These are phyloP conservation scores for Globisporangium nodosum DNA, from an alignment of 352 stramenopile species.

Conservation along the genomic window DNA sequence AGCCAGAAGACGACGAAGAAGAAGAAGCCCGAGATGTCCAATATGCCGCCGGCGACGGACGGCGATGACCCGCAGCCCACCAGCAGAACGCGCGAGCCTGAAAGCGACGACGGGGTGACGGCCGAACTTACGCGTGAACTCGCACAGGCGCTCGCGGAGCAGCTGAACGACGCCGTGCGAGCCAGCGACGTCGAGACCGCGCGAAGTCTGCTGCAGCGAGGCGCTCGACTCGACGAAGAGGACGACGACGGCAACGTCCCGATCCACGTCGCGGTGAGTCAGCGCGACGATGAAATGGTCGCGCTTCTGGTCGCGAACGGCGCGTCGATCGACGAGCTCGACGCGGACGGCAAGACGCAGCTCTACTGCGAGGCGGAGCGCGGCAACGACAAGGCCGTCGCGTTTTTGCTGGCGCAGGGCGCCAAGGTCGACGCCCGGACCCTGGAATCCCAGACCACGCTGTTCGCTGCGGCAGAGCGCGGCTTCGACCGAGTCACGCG, in stretches of 20 bases:
- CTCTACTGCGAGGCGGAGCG: neutral
- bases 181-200: neutral
- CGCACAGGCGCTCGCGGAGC: neutral
- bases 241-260: slow-evolving; percentile 3
- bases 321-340: neutral
- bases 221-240: neutral
- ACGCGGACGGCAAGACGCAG: neutral
- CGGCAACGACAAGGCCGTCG: neutral
- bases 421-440: neutral
- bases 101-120: neutral
- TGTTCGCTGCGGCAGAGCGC: slow-evolving; percentile 2
- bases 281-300: neutral
- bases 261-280: neutral
- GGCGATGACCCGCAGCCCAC: no score
- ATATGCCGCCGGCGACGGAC: neutral
- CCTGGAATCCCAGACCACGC: neutral
- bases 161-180: neutral
- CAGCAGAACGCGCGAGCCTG: neutral
- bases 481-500: neutral
- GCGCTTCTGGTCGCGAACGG: neutral
- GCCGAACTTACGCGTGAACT: neutral
- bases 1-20: neutral
- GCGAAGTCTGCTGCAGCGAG: neutral
- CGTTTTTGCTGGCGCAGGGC: neutral
- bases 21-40: neutral